These are phyloP conservation scores for Zygoascus tannicola DNA, from an alignment of 805 yeast species.

Conservation along the genomic window DNA sequence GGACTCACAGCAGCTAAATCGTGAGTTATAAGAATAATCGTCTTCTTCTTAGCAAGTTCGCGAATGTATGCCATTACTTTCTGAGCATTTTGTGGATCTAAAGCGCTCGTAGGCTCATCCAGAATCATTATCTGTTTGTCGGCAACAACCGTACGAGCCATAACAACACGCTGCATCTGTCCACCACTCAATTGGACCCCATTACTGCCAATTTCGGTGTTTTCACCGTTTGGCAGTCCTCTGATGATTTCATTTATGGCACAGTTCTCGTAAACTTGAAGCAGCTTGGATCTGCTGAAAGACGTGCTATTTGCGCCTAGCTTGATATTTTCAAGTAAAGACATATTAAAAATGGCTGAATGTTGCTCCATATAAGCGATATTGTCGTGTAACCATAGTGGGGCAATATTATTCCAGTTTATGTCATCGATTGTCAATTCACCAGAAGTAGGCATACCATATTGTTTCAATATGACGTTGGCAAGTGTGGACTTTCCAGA, in stretches of 20 bases:
- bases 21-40: conserved; percentile 80
- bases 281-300: conserved; percentile 19
- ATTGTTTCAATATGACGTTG: conserved; percentile 51
- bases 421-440: conserved; percentile 47
- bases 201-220: conserved; percentile 39
- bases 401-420: conserved; percentile 35
- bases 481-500: conserved; percentile 86
- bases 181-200: conserved; percentile 73
- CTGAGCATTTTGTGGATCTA: conserved; percentile 47
- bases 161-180: conserved; percentile 71
- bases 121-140: conserved; percentile 67
- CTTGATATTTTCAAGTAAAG: conserved; percentile 54
- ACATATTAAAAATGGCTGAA: conserved; percentile 53
- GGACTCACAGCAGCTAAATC: conserved; percentile 48
- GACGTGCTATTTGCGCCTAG: conserved; percentile 35
- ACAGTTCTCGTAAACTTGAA: conserved; percentile 45
- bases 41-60: conserved; percentile 46
- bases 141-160: conserved; percentile 73
- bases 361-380: conserved; percentile 69
- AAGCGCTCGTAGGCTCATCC: conserved; percentile 81
- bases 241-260: conserved; percentile 41
- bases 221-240: conserved; percentile 44
- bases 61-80: conserved; percentile 31
- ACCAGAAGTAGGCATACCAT: conserved; percentile 40
- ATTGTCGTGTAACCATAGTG: conserved; percentile 48